These are phyloP conservation scores for Colletotrichum sp. DNA, from an alignment of 2,329 filamentous ascomycete genomes.

Conservation along the genomic window DNA sequence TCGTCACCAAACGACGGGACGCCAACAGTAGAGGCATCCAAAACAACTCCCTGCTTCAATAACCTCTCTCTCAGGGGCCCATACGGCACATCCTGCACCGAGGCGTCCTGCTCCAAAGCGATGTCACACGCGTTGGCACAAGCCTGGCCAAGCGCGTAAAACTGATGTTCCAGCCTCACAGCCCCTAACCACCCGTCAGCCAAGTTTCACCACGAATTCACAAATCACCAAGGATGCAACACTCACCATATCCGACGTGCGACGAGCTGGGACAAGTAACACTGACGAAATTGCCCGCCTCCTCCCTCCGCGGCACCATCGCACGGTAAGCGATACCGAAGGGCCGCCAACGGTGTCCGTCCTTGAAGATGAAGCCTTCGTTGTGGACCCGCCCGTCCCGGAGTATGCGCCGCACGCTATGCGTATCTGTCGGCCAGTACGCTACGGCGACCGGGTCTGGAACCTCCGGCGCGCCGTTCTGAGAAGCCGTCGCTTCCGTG, in stretches of 20 bases:
- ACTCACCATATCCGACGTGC: slow-evolving; percentile 19
- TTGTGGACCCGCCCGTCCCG: slow-evolving; percentile 24
- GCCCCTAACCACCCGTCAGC: neutral
- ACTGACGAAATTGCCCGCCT: slow-evolving; percentile 19
- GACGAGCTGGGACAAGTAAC: slow-evolving; percentile 21
- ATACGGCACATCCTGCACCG: slow-evolving; percentile 3
- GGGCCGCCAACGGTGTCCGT: slow-evolving; percentile 22
- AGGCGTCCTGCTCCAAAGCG: neutral
- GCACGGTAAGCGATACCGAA: slow-evolving; percentile 22
- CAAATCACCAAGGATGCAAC: too few species aligned
- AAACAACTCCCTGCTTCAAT: neutral
- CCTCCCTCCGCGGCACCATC: slow-evolving; percentile 13
- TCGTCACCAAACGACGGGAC: neutral
- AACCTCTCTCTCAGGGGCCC: neutral
- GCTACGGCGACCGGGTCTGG: slow-evolving; percentile 25
- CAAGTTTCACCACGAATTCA: neutral
- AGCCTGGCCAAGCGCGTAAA: slow-evolving; percentile 13
- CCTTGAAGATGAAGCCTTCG: slow-evolving; percentile 27
- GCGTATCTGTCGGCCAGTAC: slow-evolving; percentile 29
- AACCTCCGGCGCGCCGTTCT: neutral
- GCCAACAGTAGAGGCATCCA: neutral
- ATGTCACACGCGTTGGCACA: slow-evolving; percentile 17
- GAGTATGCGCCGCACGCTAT: slow-evolving; percentile 27
- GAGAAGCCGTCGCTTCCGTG: slow-evolving; percentile 24
- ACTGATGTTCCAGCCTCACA: slow-evolving; percentile 18